Evolutionary conservation across 108 stramenopile species (phyloP), one percentile per base, ranked within the genome.

Genomic region (Licmophora abbreviata): DNA sequence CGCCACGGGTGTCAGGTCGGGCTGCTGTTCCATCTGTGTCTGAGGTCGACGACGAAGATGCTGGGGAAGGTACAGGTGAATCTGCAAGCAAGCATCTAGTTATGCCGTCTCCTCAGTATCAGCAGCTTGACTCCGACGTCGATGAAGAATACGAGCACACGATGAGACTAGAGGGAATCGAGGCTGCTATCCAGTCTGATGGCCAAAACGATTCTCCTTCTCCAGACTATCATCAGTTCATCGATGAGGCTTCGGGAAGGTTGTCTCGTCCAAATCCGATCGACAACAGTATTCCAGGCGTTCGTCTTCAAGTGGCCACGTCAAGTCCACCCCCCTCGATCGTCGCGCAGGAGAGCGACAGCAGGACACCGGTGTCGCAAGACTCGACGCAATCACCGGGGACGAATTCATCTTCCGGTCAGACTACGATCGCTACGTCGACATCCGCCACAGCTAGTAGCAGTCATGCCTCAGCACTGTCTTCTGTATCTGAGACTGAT

Each of bases 401-500:
- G 3, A 52, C 68, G 26, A 30, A 51, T n/a, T 32, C 49, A 22
- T 57, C 40, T 24, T 62, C 68, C 36, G 68, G 68, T 7, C 60
- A 61, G 21, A 49, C 47, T 10, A 59, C 66, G 1, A 36, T 58
- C 14, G 59, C 23, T 29, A 68, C 67, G 15, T 43, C 54, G 14
- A 58, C 56, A 29, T 56, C 68, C 8, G 40, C 18, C 9, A 48
- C 43, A 14, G 12, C 18, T 21, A 63, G 51, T 45, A 48, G 31
- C n/a, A 27, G 49, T 17, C 53, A 47, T 8, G 45, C 29, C 1
- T 41, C 59, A 6, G 20, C 31, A 22, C 44, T 63, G 4, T 63
- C 68, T 7, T 28, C 32, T 5, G 60, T 69, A 10, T 69, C 68
- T 1, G 61, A 69, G 38, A 69, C 68, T 9, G 68, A 69, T 51